Base-by-base conservation (phyloP, 768 basidiomycete species). In the Goffeauzyma gilvescens region DNA sequence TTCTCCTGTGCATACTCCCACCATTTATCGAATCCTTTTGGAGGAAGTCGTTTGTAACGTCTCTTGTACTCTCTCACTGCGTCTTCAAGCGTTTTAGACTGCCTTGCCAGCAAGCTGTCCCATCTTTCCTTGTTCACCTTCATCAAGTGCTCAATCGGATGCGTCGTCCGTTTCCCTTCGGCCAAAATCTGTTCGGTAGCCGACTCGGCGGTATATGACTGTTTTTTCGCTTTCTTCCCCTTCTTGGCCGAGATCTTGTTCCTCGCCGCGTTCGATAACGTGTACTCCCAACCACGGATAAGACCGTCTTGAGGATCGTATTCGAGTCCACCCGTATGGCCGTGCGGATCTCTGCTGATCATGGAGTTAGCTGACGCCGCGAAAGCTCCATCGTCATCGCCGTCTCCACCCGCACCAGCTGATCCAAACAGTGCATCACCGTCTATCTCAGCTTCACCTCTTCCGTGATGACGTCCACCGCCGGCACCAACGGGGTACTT, bases 11-110 rank as follows among this genome's bases (percentile, higher is more conserved):
- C 79, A 61, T 82, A 93, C 38, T 64, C 58, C 75, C 78, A 90
- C 89, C 90, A 95, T 18, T 71, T 65, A 55, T 86, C 87, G 50
- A 96, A 98, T 1, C 87, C 90, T 35, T 71, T 74, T 0, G 90
- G 89, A 12, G 90, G 90, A 22, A 74, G 65, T 17, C 82, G 72
- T 5, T 67, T 67, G 58, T 93, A 86, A 41, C 90, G 68, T 39
- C 71, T 65, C 47, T 66, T 72, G 65, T 98, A 98, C 63, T 93
- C 87, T 2, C 58, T 63, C 0, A 84, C 82, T 0, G 89, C 90
- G 15, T 74, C 74, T 25, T 66, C 66, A 22, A 95, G 71, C 0
- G 82, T 80, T 52, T 72, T 74, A 58, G 81, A 85, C 67, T 96
- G 90, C 51, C 54, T 50, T 17, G 27, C 53, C 38, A 62, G 37